phyloP scores from a whole-genome alignment of 2,329 filamentous ascomycete genomes.

The Cercospora sp. region DNA sequence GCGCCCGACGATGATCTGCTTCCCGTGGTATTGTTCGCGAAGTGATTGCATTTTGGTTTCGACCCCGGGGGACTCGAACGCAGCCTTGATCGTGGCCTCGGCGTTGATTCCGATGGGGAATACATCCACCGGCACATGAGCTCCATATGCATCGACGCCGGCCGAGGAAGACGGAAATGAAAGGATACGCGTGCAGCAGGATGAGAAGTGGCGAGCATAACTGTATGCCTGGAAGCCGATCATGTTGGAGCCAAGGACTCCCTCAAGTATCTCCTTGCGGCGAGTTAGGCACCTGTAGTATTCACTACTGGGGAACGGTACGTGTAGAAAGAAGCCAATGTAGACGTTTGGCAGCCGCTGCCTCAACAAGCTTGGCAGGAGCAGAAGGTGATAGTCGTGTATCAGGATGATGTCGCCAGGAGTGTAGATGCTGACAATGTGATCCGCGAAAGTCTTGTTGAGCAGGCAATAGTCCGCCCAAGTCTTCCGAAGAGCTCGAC shows the following conservation, averaged over 20 bases:
- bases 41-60: slow-evolving; percentile 71
- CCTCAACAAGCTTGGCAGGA: slow-evolving; percentile 84
- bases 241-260: slow-evolving; percentile 86
- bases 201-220: slow-evolving; percentile 91
- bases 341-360: slow-evolving; percentile 86
- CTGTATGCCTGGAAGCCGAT: slow-evolving; percentile 95
- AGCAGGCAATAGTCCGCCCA: slow-evolving; percentile 93
- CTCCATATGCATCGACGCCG: slow-evolving; percentile 85
- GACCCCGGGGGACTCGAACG: slow-evolving; percentile 67
- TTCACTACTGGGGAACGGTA: slow-evolving; percentile 93
- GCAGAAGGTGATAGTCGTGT: slow-evolving; percentile 90
- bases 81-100: slow-evolving; percentile 71
- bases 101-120: slow-evolving; percentile 95
- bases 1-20: slow-evolving; percentile 92
- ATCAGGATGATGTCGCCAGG: slow-evolving; percentile 90
- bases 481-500: slow-evolving; percentile 73
- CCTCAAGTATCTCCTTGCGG: slow-evolving; percentile 86
- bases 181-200: slow-evolving; percentile 86
- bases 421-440: slow-evolving; percentile 84
- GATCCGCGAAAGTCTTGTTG: slow-evolving; percentile 89
- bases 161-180: slow-evolving; percentile 84
- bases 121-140: slow-evolving; percentile 85
- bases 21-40: slow-evolving; percentile 76
- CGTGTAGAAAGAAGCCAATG: slow-evolving; percentile 91
- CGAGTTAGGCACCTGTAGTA: slow-evolving; percentile 86